Conservation (phyloP, 768 basidiomycete species). For the Rhodotorula babjevae region DNA sequence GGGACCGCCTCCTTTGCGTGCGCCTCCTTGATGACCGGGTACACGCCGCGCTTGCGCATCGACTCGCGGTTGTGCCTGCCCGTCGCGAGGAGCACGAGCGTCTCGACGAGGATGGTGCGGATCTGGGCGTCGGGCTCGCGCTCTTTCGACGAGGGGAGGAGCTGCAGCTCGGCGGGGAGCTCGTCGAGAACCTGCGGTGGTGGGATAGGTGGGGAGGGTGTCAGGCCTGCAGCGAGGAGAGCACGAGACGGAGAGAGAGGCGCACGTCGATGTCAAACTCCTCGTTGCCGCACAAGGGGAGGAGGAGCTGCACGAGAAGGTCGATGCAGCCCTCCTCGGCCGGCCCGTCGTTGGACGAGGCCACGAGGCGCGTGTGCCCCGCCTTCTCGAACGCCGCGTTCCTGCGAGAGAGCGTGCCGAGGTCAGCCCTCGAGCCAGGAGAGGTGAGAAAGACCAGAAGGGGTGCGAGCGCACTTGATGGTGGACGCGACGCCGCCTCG, state of each 20-base stretch:
- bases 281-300: slow-evolving; percentile 81
- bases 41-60: slow-evolving; percentile 72
- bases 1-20: slow-evolving; percentile 67
- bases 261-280: slow-evolving; percentile 83
- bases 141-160: slow-evolving; percentile 75
- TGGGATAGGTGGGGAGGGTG: neutral
- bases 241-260: neutral
- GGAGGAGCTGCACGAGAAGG: slow-evolving; percentile 73
- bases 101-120: slow-evolving; percentile 80
- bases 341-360: slow-evolving; percentile 51
- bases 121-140: slow-evolving; percentile 73
- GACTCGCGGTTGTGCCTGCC: slow-evolving; percentile 82
- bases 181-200: slow-evolving; percentile 76
- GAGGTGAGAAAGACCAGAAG: no score
- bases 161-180: slow-evolving; percentile 75
- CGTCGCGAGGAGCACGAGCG: slow-evolving; percentile 78
- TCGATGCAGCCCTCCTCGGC: slow-evolving; percentile 73
- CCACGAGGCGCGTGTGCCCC: slow-evolving; percentile 67
- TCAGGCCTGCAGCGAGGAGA: neutral
- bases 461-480: slow-evolving; percentile 62
- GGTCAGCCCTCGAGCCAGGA: no score
- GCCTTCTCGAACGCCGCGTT: slow-evolving; percentile 70
- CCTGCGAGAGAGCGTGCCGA: slow-evolving; percentile 49
- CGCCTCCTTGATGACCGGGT: slow-evolving; percentile 71
- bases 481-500: slow-evolving; percentile 79